These are phyloP conservation scores for Pittosporum tobira DNA, from an alignment of 129 eudicot species.

Conservation along the genomic window DNA sequence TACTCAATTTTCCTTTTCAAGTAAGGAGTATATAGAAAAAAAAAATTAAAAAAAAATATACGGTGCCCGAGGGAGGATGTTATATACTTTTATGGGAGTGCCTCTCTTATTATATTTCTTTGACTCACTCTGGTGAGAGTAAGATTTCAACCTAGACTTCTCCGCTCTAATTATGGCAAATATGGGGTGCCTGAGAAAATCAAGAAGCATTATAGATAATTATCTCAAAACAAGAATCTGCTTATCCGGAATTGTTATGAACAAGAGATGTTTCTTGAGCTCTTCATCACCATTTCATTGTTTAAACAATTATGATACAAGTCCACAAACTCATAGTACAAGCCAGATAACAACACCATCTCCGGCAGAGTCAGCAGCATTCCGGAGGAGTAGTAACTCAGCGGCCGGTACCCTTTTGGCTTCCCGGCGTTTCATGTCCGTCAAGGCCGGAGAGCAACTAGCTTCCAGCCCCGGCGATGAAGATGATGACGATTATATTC, in stretches of 20 bases:
- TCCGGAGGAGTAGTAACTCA: background rate
- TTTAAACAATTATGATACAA: constrained; percentile 1
- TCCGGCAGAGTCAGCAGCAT: background rate
- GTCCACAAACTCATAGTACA: background rate
- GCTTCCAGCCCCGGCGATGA: constrained; percentile 23
- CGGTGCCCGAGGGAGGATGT: too few relatives aligned
- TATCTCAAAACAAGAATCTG: constrained; percentile 5
- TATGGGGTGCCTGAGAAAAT: constrained; percentile 14
- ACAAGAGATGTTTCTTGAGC: background rate
- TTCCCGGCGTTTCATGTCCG: constrained; percentile 31
- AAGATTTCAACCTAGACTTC: too few relatives aligned
- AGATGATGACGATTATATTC: constrained; percentile 23
- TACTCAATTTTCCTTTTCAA: too few relatives aligned
- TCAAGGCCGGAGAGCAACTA: constrained; percentile 25
- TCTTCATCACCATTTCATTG: constrained; percentile 4
- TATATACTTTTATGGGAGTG: too few relatives aligned
- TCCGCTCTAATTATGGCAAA: too few relatives aligned
- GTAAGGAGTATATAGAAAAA: too few relatives aligned
- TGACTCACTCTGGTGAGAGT: too few relatives aligned
- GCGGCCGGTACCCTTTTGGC: constrained; percentile 3
- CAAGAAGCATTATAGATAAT: constrained; percentile 12
- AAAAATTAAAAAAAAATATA: too few relatives aligned
- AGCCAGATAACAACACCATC: background rate
- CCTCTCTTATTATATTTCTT: too few relatives aligned
- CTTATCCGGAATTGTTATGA: background rate